phyloP scores from a whole-genome alignment of 2,329 filamentous ascomycete genomes.

The Colletotrichum liaoningense region DNA sequence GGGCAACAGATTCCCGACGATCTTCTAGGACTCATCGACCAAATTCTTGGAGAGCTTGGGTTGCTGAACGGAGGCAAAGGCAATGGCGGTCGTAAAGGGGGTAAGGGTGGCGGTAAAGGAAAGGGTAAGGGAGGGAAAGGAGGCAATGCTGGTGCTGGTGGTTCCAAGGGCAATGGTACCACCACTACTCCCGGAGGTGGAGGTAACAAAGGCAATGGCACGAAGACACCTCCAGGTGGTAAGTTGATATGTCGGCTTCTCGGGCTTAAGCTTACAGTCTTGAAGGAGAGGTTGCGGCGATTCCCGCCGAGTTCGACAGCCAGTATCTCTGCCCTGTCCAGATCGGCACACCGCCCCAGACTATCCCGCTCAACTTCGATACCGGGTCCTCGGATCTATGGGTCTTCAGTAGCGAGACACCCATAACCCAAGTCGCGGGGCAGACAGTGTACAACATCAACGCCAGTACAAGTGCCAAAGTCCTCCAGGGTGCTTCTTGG shows the following conservation, averaged over 20 bases:
- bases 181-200: slow-evolving; percentile 2
- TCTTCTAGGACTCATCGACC: slow-evolving; percentile 46
- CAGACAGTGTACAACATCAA: slow-evolving; percentile 53
- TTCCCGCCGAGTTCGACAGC: slow-evolving; percentile 58
- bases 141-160: slow-evolving; percentile 4
- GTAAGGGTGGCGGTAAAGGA: slow-evolving; percentile 11
- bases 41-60: slow-evolving; percentile 47
- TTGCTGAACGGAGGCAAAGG: slow-evolving; percentile 35
- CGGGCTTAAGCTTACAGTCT: slow-evolving; percentile 30
- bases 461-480: slow-evolving; percentile 51
- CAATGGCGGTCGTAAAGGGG: slow-evolving; percentile 1
- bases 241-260: background rate
- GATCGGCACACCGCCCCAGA: slow-evolving; percentile 61
- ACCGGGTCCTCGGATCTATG: slow-evolving; percentile 58
- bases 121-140: slow-evolving; percentile 1
- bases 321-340: slow-evolving; percentile 69
- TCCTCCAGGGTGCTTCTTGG: slow-evolving; percentile 52
- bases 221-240: slow-evolving; percentile 11
- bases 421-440: slow-evolving; percentile 46
- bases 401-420: slow-evolving; percentile 59
- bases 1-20: slow-evolving; percentile 48
- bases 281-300: slow-evolving; percentile 52
- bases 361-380: slow-evolving; percentile 53
- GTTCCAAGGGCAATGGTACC: slow-evolving; percentile 25
- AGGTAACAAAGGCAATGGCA: slow-evolving; percentile 11